These are phyloP conservation scores for Aspergillus egyptiacus DNA, from an alignment of 495 filamentous ascomycete genomes.

Conservation along the genomic window DNA sequence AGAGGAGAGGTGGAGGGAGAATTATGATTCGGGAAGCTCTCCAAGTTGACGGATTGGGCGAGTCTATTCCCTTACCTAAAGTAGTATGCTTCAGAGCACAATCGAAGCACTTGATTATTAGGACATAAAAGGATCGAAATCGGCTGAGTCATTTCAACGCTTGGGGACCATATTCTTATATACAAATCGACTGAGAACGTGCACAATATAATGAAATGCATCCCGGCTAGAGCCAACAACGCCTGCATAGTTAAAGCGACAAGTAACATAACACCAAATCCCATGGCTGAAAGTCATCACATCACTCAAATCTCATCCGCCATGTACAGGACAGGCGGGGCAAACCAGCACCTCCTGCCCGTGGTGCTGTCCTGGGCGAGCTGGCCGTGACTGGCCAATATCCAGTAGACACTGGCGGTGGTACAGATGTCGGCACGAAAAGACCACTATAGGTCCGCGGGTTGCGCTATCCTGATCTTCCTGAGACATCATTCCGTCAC, in stretches of 20 bases:
- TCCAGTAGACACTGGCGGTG: slow-evolving; percentile 45
- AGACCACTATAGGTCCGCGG: slow-evolving; percentile 40
- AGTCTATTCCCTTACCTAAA: no score
- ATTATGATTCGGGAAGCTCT: no score
- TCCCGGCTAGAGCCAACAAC: not conserved
- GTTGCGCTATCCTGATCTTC: slow-evolving; percentile 14
- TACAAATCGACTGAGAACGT: not conserved
- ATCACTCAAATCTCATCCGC: slow-evolving; percentile 36
- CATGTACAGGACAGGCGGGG: slow-evolving; percentile 29
- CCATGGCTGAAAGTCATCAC: slow-evolving; percentile 2
- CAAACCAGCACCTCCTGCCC: slow-evolving; percentile 14
- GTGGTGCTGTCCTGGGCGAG: slow-evolving; percentile 19
- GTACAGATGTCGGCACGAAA: slow-evolving; percentile 51
- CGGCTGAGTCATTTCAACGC: no score
- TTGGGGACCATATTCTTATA: not conserved
- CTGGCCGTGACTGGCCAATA: slow-evolving; percentile 18
- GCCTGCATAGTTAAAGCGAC: not conserved
- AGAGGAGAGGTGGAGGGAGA: no score
- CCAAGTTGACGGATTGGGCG: no score
- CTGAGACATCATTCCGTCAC: slow-evolving; percentile 16
- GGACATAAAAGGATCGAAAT: no score
- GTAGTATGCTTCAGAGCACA: no score
- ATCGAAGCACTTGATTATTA: no score
- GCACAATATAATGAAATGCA: not conserved
- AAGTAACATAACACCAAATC: slow-evolving; percentile 6